phyloP scores from a whole-genome alignment of 2,329 filamentous ascomycete species.

The Onygena corvina region DNA sequence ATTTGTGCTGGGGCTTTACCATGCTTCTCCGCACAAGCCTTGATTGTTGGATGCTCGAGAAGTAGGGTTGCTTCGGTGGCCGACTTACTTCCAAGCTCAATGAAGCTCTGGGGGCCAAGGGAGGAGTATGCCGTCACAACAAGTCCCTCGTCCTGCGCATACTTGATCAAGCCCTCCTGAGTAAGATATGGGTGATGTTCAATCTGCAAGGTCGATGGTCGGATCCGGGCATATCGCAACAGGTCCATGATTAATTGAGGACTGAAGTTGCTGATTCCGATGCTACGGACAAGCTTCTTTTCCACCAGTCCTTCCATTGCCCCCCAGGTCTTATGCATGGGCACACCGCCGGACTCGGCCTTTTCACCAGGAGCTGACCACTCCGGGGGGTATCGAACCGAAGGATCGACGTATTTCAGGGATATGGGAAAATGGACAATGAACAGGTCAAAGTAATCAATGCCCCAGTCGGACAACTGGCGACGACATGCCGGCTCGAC shows the following conservation, averaged over 20 bases:
- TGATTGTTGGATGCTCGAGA: conserved; percentile 57
- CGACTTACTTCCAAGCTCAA: conserved; percentile 61
- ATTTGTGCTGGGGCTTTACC: conserved; percentile 66
- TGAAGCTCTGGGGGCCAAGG: conserved; percentile 67
- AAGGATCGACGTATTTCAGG: conserved; percentile 72
- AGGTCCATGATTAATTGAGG: conserved; percentile 65
- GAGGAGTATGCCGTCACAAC: conserved; percentile 72
- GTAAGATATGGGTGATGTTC: conserved; percentile 85
- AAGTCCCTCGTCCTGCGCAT: conserved; percentile 58
- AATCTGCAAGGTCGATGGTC: conserved; percentile 68
- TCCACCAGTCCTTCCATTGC: conserved; percentile 67
- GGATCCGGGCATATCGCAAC: conserved; percentile 62
- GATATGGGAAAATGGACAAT: conserved; percentile 82
- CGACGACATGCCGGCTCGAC: conserved; percentile 64
- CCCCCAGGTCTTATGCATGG: conserved; percentile 69
- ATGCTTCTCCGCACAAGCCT: conserved; percentile 54
- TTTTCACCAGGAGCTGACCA: conserved; percentile 58
- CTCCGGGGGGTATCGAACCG: conserved; percentile 65
- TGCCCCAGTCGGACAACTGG: conserved; percentile 68
- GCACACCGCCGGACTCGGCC: conserved; percentile 54
- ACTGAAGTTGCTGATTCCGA: conserved; percentile 78
- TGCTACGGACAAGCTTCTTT: conserved; percentile 55
- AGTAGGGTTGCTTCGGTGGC: conserved; percentile 55
- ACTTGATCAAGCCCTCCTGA: conserved; percentile 57
- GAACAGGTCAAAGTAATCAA: conserved; percentile 86